Conservation (phyloP, 2,329 filamentous ascomycete species). For the Dothistroma septosporum region DNA sequence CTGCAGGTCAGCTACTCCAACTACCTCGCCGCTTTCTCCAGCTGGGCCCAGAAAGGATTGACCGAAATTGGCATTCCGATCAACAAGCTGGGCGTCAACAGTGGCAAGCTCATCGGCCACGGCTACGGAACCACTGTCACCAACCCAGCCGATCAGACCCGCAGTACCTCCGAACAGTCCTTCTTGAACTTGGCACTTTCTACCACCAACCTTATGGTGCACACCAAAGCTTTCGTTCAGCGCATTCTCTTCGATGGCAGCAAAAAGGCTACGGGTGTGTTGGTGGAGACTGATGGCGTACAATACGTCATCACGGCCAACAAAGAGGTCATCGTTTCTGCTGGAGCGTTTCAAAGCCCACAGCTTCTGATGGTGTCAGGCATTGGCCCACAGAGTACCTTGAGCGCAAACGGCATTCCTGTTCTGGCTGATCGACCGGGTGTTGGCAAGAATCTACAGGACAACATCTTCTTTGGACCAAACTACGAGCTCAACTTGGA, state of each 20-base stretch:
- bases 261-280: constrained; percentile 28
- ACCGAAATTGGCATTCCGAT: constrained; percentile 15
- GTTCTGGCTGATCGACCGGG: constrained; percentile 55
- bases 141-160: constrained; percentile 17
- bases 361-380: constrained; percentile 63
- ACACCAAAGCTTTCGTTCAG: constrained; percentile 27
- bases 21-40: constrained; percentile 14
- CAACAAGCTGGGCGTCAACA: constrained; percentile 14
- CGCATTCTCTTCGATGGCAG: constrained; percentile 30
- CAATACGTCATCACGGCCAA: constrained; percentile 28
- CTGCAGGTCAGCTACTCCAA: constrained; percentile 34
- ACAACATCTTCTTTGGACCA: constrained; percentile 48
- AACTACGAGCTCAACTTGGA: constrained; percentile 6
- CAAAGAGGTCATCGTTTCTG: constrained; percentile 45
- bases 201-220: constrained; percentile 33
- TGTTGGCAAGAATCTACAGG: constrained; percentile 61
- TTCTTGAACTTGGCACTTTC: constrained; percentile 27
- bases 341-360: constrained; percentile 59
- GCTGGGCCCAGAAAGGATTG: constrained; percentile 11
- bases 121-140: constrained; percentile 19
- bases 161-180: constrained; percentile 24
- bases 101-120: constrained; percentile 15
- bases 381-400: constrained; percentile 53
- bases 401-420: constrained; percentile 49
- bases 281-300: constrained; percentile 9